A percentile compares a stretch with the other conserved stretches of the same genome.
These are phyloP conservation scores for Daldinia childiae DNA, from an alignment of 495 filamentous ascomycete genomes.

Conservation along the genomic window DNA sequence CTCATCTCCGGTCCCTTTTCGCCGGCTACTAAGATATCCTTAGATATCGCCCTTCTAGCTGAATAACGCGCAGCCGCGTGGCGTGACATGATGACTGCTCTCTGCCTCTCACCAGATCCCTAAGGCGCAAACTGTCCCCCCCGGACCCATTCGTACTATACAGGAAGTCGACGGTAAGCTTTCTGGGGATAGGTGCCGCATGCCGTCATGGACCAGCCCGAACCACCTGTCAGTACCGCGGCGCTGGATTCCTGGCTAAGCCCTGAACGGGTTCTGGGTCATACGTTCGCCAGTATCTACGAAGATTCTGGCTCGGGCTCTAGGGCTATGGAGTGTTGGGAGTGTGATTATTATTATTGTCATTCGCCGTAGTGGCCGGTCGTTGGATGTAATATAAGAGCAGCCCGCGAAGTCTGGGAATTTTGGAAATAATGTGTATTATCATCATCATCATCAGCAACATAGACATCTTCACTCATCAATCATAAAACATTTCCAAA, in stretches of 20 bases:
- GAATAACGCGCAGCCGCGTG: constrained; percentile 14
- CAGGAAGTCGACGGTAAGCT: constrained; percentile 1
- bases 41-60: not conserved
- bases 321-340: constrained; percentile 9
- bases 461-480: constrained; percentile 17
- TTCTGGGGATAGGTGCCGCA: constrained; percentile 7
- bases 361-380: constrained; percentile 2
- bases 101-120: constrained; percentile 33
- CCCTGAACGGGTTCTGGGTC: constrained; percentile 17
- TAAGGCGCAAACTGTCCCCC: not conserved
- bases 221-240: constrained; percentile 14
- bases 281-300: constrained; percentile 32
- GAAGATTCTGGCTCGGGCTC: constrained; percentile 1
- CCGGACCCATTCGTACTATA: not conserved
- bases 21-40: constrained; percentile 27
- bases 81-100: constrained; percentile 26
- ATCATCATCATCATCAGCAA: constrained; percentile 6
- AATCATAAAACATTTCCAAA: not conserved
- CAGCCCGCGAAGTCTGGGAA: constrained; percentile 5
- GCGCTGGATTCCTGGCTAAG: constrained; percentile 34
- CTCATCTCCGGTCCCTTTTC: constrained; percentile 45
- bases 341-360: not conserved
- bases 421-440: not conserved
- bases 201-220: constrained; percentile 26
- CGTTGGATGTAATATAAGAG: constrained; percentile 26